Conservation (phyloP, 148 eudicot genomes). For the Fagopyrum tataricum region DNA sequence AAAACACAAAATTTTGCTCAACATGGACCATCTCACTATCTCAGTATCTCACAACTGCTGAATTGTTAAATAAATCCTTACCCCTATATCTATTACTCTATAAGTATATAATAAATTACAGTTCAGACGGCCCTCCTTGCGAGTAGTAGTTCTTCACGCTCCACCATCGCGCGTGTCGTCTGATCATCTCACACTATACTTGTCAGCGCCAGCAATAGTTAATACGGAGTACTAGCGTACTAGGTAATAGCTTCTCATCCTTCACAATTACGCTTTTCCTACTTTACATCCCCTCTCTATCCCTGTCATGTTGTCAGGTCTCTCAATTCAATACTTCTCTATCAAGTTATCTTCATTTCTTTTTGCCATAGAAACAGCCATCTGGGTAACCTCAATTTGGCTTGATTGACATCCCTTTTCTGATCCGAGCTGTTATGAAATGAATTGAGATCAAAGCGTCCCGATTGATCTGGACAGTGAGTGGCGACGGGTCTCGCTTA, state of each 20-base stretch:
- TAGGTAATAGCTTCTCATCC: neutral
- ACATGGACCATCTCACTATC: too few relatives aligned
- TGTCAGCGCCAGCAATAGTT: neutral
- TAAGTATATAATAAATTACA: too few relatives aligned
- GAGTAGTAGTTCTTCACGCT: neutral
- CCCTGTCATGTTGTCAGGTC: neutral
- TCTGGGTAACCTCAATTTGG: neutral
- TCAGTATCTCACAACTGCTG: too few relatives aligned
- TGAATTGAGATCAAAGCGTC: constrained; percentile 6
- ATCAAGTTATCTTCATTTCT: neutral
- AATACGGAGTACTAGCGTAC: neutral
- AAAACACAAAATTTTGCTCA: too few relatives aligned
- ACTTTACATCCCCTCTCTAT: neutral
- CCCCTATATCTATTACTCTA: too few relatives aligned
- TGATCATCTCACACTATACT: neutral
- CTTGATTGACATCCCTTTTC: neutral
- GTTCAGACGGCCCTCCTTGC: neutral
- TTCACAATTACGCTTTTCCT: neutral
- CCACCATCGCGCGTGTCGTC: neutral
- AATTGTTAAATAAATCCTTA: too few relatives aligned
- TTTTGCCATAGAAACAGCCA: neutral
- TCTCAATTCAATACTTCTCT: neutral
- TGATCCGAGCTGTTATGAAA: constrained; percentile 5
- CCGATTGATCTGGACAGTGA: neutral
- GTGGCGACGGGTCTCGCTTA: constrained; percentile 10